phyloP scores from a whole-genome alignment of 352 stramenopile species.

The Pythium phragmitis region DNA sequence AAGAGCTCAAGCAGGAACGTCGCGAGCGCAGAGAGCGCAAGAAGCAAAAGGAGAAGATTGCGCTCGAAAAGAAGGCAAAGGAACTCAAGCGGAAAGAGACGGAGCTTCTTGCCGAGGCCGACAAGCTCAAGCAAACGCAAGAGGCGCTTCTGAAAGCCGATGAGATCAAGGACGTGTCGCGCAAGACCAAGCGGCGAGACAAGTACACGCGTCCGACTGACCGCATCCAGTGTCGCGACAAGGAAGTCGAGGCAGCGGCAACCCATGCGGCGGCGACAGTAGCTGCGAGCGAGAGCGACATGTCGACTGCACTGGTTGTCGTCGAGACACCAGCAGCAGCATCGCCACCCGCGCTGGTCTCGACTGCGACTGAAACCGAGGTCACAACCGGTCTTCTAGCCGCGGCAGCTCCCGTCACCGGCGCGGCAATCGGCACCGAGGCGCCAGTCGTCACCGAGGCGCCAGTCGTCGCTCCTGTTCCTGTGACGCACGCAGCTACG shows the following conservation, averaged over 20 bases:
- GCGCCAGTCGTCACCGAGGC: not conserved
- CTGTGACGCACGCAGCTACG: not conserved
- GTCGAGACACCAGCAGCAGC: conserved; percentile 32
- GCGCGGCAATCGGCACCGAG: too few relatives aligned
- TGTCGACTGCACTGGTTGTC: conserved; percentile 52
- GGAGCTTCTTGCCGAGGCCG: conserved; percentile 17
- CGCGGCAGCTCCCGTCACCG: not conserved
- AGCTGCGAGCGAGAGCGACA: conserved; percentile 11
- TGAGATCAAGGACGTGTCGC: conserved; percentile 31
- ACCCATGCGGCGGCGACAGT: not conserved
- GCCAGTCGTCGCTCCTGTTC: not conserved
- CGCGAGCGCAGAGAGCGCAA: conserved; percentile 24
- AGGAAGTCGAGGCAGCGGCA: conserved; percentile 21
- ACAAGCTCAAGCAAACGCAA: conserved; percentile 23
- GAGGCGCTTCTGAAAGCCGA: conserved; percentile 45
- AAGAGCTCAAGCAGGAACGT: conserved; percentile 20
- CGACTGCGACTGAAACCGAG: not conserved
- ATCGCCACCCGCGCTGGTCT: not conserved
- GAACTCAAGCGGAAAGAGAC: conserved; percentile 23
- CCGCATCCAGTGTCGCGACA: conserved; percentile 38
- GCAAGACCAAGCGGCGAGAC: conserved; percentile 52
- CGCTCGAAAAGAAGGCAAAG: conserved; percentile 25
- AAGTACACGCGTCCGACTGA: conserved; percentile 61
- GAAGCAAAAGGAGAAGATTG: conserved; percentile 23
- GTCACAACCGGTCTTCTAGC: not conserved